Conservation (phyloP, 2,329 filamentous ascomycete species). For the Leptographium galeiforme region DNA sequence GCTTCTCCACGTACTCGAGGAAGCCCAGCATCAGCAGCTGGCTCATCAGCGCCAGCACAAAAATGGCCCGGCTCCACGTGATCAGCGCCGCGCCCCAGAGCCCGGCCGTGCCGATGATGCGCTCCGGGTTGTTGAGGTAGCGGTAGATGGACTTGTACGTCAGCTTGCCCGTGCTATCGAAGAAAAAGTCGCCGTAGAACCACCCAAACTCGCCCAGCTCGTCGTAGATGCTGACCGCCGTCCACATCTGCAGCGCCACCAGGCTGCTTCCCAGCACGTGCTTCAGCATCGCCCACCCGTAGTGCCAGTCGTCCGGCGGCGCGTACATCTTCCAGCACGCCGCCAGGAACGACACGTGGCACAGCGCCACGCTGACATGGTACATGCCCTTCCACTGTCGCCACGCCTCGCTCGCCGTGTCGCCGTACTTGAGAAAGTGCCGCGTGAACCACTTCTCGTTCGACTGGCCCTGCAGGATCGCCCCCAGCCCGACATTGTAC, state of each 20-base stretch:
- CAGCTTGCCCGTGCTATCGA: constrained; percentile 73
- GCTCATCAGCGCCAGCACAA: constrained; percentile 71
- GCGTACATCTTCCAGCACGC: constrained; percentile 95
- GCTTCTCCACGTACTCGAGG: constrained; percentile 85
- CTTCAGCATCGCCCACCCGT: constrained; percentile 72
- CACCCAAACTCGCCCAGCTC: constrained; percentile 95
- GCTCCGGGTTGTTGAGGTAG: constrained; percentile 94
- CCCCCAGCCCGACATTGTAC: constrained; percentile 80
- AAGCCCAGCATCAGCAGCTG: constrained; percentile 78
- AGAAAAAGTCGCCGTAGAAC: constrained; percentile 99
- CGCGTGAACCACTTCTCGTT: constrained; percentile 88
- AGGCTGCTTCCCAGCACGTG: constrained; percentile 74
- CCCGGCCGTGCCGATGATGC: constrained; percentile 85
- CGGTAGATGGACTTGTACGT: constrained; percentile 97
- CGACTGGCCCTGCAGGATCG: constrained; percentile 75
- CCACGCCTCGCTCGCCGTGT: constrained; percentile 85
- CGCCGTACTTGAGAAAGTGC: constrained; percentile 94
- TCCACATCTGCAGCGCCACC: constrained; percentile 84
- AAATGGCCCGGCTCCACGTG: constrained; percentile 77
- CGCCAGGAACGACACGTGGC: constrained; percentile 76
- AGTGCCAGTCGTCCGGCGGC: constrained; percentile 72
- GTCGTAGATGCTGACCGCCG: constrained; percentile 82
- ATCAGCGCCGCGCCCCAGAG: constrained; percentile 91
- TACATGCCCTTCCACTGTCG: constrained; percentile 95
- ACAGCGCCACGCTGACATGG: constrained; percentile 82